Percentiles rank a stretch among this genome's conserved stretches.
Conservation (phyloP, 2,329 filamentous ascomycete species). For the Dactylonectria macrodidyma region DNA sequence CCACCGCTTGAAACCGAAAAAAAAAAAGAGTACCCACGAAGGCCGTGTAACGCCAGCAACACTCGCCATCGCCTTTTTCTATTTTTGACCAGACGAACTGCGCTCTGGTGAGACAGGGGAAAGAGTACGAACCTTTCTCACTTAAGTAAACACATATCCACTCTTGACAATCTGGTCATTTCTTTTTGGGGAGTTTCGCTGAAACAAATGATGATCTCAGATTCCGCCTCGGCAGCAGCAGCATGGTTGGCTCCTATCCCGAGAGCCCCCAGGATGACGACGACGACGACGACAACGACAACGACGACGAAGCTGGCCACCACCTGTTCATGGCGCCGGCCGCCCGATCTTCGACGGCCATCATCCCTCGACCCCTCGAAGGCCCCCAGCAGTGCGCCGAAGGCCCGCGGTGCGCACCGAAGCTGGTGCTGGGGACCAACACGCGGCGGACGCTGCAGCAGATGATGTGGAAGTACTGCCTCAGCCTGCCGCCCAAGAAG, state of each 20-base stretch:
- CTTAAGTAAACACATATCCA: too few relatives aligned
- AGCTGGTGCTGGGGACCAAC: background rate
- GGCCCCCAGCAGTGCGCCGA: background rate
- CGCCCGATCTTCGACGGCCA: background rate
- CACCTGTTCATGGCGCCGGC: background rate
- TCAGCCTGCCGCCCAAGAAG: background rate
- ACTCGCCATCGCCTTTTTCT: too few relatives aligned
- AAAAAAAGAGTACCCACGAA: too few relatives aligned
- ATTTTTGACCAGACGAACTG: too few relatives aligned
- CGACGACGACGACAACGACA: background rate
- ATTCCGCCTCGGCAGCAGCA: background rate
- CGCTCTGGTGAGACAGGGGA: too few relatives aligned
- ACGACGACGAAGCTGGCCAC: background rate
- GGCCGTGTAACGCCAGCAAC: too few relatives aligned
- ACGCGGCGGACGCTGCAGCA: background rate
- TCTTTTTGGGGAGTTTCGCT: background rate
- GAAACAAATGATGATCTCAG: background rate
- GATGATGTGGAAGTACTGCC: background rate
- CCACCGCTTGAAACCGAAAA: too few relatives aligned
- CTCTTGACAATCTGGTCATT: too few relatives aligned
- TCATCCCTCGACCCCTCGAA: background rate
- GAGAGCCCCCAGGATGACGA: background rate
- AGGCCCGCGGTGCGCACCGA: background rate
- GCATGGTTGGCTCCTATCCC: background rate
- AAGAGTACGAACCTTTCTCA: too few relatives aligned